A percentile compares a stretch with the other conserved stretches of the same genome.
These are phyloP conservation scores for Botrytis medusae DNA, from an alignment of 2,329 filamentous ascomycete genomes.

Conservation along the genomic window DNA sequence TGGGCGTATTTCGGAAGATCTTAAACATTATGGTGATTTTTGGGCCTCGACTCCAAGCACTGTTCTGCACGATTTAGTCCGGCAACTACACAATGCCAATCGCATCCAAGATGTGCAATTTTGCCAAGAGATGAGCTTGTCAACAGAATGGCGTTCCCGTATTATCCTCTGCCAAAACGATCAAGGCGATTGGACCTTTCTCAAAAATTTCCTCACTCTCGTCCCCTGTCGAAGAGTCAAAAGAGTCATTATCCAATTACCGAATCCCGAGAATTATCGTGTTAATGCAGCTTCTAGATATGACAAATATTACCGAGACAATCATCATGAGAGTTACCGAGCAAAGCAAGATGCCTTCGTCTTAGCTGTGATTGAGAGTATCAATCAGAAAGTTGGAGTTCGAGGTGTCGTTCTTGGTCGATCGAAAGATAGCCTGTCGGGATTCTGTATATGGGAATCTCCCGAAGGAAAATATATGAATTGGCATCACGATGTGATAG, in stretches of 20 bases:
- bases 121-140: background rate
- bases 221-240: background rate
- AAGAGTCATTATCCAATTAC: background rate
- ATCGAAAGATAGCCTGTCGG: background rate
- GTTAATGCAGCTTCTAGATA: too few relatives aligned
- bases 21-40: background rate
- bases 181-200: background rate
- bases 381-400: background rate
- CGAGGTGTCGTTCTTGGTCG: background rate
- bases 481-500: background rate
- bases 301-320: background rate
- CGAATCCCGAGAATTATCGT: background rate
- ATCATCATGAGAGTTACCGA: background rate
- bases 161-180: background rate
- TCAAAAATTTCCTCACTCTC: background rate
- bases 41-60: background rate
- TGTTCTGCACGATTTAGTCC: background rate
- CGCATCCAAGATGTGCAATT: background rate
- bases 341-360: background rate
- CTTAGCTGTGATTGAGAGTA: background rate
- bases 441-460: background rate
- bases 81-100: background rate
- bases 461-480: background rate
- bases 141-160: background rate
- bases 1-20: background rate